phyloP scores from a whole-genome alignment of 768 basidiomycete species.

The Cystobasidium ongulense region DNA sequence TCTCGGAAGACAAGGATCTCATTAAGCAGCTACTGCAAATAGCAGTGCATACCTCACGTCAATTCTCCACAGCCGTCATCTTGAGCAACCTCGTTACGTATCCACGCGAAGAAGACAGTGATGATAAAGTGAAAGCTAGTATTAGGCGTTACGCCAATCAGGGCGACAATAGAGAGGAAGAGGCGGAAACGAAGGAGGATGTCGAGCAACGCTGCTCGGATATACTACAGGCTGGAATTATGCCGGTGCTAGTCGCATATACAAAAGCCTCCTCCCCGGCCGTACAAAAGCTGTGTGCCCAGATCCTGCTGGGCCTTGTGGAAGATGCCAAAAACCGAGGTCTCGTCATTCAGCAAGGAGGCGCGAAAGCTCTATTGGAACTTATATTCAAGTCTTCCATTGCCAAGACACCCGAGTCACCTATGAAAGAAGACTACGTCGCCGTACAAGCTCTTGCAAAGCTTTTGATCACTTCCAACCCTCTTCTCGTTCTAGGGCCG shows the following conservation, averaged over 20 bases:
- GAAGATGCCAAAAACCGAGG: neutral
- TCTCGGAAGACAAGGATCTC: neutral
- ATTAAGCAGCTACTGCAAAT: slow-evolving; percentile 1
- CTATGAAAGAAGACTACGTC: slow-evolving; percentile 4
- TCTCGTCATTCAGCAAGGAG: slow-evolving; percentile 17
- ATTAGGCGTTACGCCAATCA: slow-evolving; percentile 1
- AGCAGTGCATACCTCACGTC: neutral
- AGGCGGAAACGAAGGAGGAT: neutral
- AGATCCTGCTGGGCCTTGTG: slow-evolving; percentile 7
- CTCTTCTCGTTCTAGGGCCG: slow-evolving; percentile 82
- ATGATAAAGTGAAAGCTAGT: slow-evolving; percentile 4
- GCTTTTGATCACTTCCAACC: slow-evolving; percentile 79
- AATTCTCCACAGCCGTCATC: slow-evolving; percentile 6
- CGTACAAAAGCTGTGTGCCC: neutral
- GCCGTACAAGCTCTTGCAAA: slow-evolving; percentile 21
- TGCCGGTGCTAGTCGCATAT: neutral
- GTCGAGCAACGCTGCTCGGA: neutral
- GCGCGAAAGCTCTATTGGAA: slow-evolving; percentile 9
- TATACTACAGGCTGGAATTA: neutral
- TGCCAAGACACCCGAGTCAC: neutral
- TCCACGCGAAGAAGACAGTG: neutral
- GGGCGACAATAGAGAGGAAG: neutral
- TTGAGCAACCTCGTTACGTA: slow-evolving; percentile 1
- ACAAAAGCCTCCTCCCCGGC: neutral
- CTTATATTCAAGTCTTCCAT: neutral